Evolutionary conservation across 768 basidiomycete species (phyloP).

Genomic region (Boletellus ananiceps): DNA sequence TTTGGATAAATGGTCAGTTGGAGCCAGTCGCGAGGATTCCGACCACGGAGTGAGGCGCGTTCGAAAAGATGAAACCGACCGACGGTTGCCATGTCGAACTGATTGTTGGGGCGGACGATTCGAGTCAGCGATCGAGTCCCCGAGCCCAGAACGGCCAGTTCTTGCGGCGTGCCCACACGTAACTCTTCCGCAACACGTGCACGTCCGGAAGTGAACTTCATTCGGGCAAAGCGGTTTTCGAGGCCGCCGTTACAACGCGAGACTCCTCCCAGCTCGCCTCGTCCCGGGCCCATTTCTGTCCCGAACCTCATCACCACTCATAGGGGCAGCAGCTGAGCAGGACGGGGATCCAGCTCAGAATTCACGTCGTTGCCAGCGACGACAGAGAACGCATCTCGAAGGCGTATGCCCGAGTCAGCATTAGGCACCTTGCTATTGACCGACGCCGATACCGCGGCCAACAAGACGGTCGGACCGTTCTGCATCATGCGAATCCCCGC

Average conservation of each 20-base stretch:
- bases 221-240: constrained; percentile 12
- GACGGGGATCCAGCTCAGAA: constrained; percentile 27
- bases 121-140: constrained; percentile 25
- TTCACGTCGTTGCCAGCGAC: constrained; percentile 19
- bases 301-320: constrained; percentile 6
- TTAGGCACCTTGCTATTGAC: constrained; percentile 4
- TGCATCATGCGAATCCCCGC: constrained; percentile 25
- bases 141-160: constrained; percentile 22
- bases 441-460: constrained; percentile 5
- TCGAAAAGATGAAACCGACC: constrained; percentile 9
- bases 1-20: constrained; percentile 11
- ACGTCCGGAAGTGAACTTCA: constrained; percentile 21
- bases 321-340: constrained; percentile 1
- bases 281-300: constrained; percentile 7
- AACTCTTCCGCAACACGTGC: constrained; percentile 25
- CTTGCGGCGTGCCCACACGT: constrained; percentile 27
- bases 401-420: constrained; percentile 3
- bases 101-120: constrained; percentile 17
- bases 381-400: constrained; percentile 19
- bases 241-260: constrained; percentile 13
- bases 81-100: constrained; percentile 24
- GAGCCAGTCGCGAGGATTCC: constrained; percentile 12
- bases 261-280: constrained; percentile 14
- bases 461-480: constrained; percentile 1
- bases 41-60: constrained; percentile 15